Percentiles rank a stretch among this genome's conserved stretches.
Conservation (phyloP, 106 monocot species). For the Cymbidium sinense region DNA sequence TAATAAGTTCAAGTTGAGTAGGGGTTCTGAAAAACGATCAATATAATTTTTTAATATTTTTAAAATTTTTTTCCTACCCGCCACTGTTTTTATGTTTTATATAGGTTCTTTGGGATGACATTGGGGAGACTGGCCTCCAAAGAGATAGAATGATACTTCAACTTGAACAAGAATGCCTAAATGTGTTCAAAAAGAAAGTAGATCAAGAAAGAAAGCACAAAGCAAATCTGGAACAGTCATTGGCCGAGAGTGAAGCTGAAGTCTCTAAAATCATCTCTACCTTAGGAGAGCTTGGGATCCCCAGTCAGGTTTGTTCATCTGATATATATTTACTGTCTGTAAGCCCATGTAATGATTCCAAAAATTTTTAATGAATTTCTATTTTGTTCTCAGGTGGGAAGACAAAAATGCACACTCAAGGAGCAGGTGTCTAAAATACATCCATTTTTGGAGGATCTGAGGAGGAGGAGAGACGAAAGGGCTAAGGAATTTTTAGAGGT, state of each 20-base stretch:
- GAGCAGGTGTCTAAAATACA: slow-evolving; percentile 59
- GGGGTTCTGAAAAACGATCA: too few species aligned
- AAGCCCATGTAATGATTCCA: neutral
- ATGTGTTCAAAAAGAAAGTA: slow-evolving; percentile 75
- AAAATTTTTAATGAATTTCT: slow-evolving; percentile 10
- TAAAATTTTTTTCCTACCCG: neutral
- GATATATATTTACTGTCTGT: neutral
- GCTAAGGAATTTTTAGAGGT: slow-evolving; percentile 54
- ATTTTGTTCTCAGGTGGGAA: slow-evolving; percentile 35
- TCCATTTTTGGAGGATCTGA: slow-evolving; percentile 56
- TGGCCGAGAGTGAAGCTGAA: slow-evolving; percentile 70
- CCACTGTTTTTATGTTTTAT: neutral
- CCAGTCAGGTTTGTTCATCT: slow-evolving; percentile 43
- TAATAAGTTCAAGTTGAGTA: neutral
- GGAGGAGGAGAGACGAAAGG: slow-evolving; percentile 48
- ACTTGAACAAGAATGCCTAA: slow-evolving; percentile 80
- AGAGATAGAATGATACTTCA: slow-evolving; percentile 74
- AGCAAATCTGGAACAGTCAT: slow-evolving; percentile 38
- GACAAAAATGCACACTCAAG: slow-evolving; percentile 46
- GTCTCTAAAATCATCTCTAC: slow-evolving; percentile 41
- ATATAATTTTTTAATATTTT: neutral
- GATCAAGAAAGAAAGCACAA: slow-evolving; percentile 72
- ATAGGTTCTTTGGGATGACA: slow-evolving; percentile 83
- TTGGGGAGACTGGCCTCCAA: slow-evolving; percentile 68
- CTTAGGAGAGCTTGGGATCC: slow-evolving; percentile 52